Conservation (phyloP, 208 protist species). For the Leishmania amazonensis region DNA sequence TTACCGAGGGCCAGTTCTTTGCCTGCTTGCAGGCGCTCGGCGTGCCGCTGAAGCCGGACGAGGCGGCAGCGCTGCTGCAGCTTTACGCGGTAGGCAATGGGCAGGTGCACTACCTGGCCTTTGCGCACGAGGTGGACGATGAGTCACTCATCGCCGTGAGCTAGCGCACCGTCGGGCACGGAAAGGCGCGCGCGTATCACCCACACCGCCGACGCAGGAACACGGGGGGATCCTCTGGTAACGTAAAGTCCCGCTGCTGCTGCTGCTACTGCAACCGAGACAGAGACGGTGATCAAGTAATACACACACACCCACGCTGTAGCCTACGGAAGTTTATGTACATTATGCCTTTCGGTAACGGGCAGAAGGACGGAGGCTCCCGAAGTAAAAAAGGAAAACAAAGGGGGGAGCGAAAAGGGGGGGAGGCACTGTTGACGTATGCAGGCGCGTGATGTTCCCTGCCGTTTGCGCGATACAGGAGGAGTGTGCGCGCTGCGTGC, state of each 20-base stretch:
- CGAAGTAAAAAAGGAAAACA: neutral
- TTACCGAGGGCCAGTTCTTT: constrained; percentile 90
- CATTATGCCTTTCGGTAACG: neutral
- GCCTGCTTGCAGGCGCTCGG: constrained; percentile 74
- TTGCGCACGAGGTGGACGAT: constrained; percentile 58
- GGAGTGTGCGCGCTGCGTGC: neutral
- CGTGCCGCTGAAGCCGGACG: constrained; percentile 66
- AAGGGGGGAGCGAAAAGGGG: neutral
- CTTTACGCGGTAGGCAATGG: constrained; percentile 61
- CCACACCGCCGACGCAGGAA: neutral
- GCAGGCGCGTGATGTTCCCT: neutral
- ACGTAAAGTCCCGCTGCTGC: neutral
- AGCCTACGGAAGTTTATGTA: neutral
- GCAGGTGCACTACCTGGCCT: constrained; percentile 75
- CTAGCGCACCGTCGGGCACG: neutral
- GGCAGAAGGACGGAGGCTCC: neutral
- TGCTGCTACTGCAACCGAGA: neutral
- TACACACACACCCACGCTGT: too few species aligned
- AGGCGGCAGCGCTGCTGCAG: constrained; percentile 52
- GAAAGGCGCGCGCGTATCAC: neutral
- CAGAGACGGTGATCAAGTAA: neutral
- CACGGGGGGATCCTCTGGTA: neutral
- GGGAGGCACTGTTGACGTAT: neutral
- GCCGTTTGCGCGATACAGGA: neutral
- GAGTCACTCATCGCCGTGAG: constrained; percentile 36